Evolutionary conservation across 2,329 filamentous ascomycete genomes (phyloP).

Genomic region (Mycogone perniciosa): DNA sequence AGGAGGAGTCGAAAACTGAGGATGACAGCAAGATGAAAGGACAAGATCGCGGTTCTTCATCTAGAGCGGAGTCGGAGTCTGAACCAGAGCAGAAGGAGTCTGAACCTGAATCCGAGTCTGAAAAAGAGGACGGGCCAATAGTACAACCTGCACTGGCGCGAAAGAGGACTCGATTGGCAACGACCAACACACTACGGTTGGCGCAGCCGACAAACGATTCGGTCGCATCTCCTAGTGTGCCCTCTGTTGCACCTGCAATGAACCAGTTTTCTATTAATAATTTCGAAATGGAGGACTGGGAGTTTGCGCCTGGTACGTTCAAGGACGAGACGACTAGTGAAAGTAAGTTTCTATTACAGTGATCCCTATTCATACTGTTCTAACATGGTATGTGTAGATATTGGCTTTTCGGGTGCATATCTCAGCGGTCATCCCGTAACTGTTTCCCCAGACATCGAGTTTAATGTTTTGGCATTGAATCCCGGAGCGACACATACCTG

Average conservation of each 20-base stretch:
- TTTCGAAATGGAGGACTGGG: conserved; percentile 38
- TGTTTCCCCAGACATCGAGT: conserved; percentile 32
- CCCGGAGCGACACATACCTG: conserved; percentile 31
- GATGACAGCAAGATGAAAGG: no score
- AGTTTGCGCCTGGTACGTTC: conserved; percentile 38
- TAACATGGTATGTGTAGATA: conserved; percentile 23
- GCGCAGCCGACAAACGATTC: no score
- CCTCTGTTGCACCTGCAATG: no score
- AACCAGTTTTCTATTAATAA: conserved; percentile 3
- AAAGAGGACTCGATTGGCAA: not conserved
- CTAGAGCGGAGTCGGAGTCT: not conserved
- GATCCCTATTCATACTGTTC: not conserved
- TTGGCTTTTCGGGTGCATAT: conserved; percentile 40
- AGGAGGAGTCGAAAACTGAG: no score
- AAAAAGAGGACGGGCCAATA: not conserved
- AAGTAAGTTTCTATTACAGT: conserved; percentile 26
- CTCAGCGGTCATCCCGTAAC: conserved; percentile 30
- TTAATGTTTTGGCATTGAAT: conserved; percentile 36
- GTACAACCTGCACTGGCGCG: not conserved
- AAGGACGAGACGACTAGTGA: conserved; percentile 23
- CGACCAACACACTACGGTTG: not conserved
- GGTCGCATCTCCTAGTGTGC: not conserved
- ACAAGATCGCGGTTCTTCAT: not conserved
- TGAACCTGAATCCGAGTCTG: not conserved
- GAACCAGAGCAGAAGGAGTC: not conserved